phyloP scores from a whole-genome alignment of 768 basidiomycete genomes.

The Tulasnella sp. region DNA sequence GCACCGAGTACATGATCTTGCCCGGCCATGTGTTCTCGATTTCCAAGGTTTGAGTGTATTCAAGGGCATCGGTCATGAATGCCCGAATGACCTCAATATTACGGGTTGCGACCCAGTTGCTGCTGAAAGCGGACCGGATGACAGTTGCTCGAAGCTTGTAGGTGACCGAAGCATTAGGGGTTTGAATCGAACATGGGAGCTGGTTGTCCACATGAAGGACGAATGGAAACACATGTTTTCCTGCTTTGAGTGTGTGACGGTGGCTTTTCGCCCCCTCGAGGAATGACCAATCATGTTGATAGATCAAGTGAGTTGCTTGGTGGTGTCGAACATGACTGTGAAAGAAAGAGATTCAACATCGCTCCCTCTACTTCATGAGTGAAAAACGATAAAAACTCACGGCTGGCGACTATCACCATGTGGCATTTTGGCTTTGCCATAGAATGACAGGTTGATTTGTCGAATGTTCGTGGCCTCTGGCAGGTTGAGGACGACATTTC shows the following conservation, averaged over 20 bases:
- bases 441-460: conserved; percentile 71
- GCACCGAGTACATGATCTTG: conserved; percentile 90
- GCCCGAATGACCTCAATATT: conserved; percentile 60
- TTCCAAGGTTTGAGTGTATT: conserved; percentile 92
- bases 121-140: conserved; percentile 53
- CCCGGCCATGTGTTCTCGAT: conserved; percentile 84
- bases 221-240: conserved; percentile 87
- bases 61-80: conserved; percentile 69
- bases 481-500: conserved; percentile 67
- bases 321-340: conserved; percentile 2
- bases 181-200: conserved; percentile 58
- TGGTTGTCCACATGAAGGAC: conserved; percentile 73
- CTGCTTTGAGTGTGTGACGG: conserved; percentile 87
- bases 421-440: conserved; percentile 69
- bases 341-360: conserved; percentile 16
- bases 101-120: conserved; percentile 48
- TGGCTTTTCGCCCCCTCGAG: conserved; percentile 69
- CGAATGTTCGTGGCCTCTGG: conserved; percentile 71
- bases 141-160: conserved; percentile 86
- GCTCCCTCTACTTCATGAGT: neutral
- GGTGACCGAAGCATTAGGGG: conserved; percentile 43
- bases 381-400: conserved; percentile 15
- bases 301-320: neutral
- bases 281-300: conserved; percentile 78
- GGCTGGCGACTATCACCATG: conserved; percentile 31